Evolutionary conservation across 306 rosid genomes (phyloP), one percentile per base, ranked within the genome.

Genomic region (Mimosa pudica): DNA sequence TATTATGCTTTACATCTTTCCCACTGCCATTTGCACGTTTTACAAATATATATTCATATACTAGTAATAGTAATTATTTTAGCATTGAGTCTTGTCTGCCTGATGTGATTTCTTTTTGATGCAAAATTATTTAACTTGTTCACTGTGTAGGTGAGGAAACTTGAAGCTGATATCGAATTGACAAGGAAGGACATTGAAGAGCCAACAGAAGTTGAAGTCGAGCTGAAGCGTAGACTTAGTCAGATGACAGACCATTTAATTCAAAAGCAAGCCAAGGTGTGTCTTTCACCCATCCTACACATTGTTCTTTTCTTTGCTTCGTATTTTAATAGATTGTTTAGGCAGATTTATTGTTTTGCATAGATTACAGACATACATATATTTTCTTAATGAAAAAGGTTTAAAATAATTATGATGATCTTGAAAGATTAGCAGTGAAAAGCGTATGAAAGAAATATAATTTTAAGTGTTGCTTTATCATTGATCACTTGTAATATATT

Each of bases 221-320:
- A 93, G 92, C 91, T 95, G 77, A 87, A 90, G 89, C 91, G 88
- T 81, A 91, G 97, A 89, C 96, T 95, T 85, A 80, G 82, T 70
- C 99, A 90, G 86, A 88, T 95, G 97, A 95, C 99, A 74, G 98
- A 95, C 66, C 98, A 95, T 91, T 93, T 95, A 85, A 95, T 95
- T 83, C 96, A 89, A 79, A 95, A 89, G 85, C 99, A 95, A 88
- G 85, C 96, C 52, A 94, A 95, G 99, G 99, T 91, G 73, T 70
- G 85, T 72, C 77, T 73, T 85, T 64, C 68, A 47, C 64, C 48
- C 54, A 54, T 79, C 75, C 69, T 48, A n/a, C 77, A 10, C n/a
- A n/a, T 17, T 54, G 17, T 52, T 16, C 8, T 4, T 49, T 49
- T 49, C 55, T 47, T 9, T 47, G 4, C 14, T 10, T 47, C 2